These are phyloP conservation scores for Passiflora organensis DNA, from an alignment of 345 rosid genomes.

Conservation along the genomic window DNA sequence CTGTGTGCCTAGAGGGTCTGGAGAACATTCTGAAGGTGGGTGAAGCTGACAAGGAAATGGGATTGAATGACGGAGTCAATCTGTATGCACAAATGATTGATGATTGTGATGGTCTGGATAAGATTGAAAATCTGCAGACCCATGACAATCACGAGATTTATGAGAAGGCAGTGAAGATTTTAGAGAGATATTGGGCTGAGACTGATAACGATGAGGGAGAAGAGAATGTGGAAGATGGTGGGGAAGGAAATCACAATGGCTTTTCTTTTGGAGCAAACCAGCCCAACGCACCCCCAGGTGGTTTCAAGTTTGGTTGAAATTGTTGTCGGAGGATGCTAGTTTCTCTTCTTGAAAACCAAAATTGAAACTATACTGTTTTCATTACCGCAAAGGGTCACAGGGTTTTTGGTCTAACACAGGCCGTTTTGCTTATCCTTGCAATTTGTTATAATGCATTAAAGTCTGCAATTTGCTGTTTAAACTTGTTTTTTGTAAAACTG, in stretches of 20 bases:
- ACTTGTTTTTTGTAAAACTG: not conserved
- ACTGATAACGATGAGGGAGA: conserved; percentile 24
- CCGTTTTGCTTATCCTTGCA: conserved; percentile 18
- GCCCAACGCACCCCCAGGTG: conserved; percentile 20
- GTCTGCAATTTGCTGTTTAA: conserved; percentile 13
- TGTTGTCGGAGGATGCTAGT: not conserved
- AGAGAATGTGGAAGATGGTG: conserved; percentile 14
- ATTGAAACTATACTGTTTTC: conserved; percentile 6
- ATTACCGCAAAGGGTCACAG: conserved; percentile 28
- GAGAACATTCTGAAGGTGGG: conserved; percentile 39
- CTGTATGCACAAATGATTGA: conserved; percentile 25
- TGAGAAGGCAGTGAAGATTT: conserved; percentile 32
- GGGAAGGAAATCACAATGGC: conserved; percentile 9
- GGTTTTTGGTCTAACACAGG: conserved; percentile 44
- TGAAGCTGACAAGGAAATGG: conserved; percentile 28
- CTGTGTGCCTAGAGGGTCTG: conserved; percentile 33
- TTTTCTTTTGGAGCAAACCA: conserved; percentile 23
- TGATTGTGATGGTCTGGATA: conserved; percentile 36
- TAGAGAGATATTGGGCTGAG: conserved; percentile 32
- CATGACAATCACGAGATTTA: conserved; percentile 36
- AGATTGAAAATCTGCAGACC: conserved; percentile 30
- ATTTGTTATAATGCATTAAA: conserved; percentile 4
- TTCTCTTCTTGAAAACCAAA: conserved; percentile 3
- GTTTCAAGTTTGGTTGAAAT: conserved; percentile 20
- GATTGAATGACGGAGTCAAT: conserved; percentile 13